Base-by-base conservation (phyloP, 2,329 filamentous ascomycete genomes). In the Xylariaceae sp. region DNA sequence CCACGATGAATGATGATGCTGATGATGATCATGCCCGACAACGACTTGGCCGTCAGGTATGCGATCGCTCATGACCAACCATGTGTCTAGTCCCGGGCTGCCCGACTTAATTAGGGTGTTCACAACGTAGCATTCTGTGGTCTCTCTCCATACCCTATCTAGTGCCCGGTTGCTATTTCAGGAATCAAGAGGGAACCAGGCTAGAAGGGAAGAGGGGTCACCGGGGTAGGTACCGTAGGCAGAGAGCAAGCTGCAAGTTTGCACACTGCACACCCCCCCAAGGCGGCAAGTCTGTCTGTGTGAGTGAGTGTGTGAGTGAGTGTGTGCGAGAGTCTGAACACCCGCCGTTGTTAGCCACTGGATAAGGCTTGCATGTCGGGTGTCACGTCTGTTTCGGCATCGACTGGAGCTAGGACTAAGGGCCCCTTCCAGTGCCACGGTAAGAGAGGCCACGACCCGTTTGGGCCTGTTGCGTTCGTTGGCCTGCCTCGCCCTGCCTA, bases 291-390 rank as follows among this genome's bases (percentile, higher is more conserved):
- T 18, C 17, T 23, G 23, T 54, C 47, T 55, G 23, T 54, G 6
- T n/a, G 23, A 13, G 23, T 30, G 58, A 59, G 47, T 39, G 17
- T 2, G 17, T 18, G 23, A 30, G 23, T 30, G 23, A 30, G 23
- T 30, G 23, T 30, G 23, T 30, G 23, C 23, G 4, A 30, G 23
- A 30, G 23, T 51, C 57, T 47, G 62, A 55, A 30, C 61, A 61
- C 47, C 53, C 52, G 45, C 61, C 23, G 23, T 30, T 30, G 23
- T 30, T 53, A 61, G 58, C 58, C 58, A 64, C 56, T 61, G 51
- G 57, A 64, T 61, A 57, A 58, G 61, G 56, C 58, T 41, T 51
- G 59, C 60, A 51, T 44, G 13, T 49, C 44, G 57, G 51, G 13
- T 39, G 45, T 56, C 54, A 44, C 60, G 59, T 61, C 56, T 52